A percentile compares a stretch with the other conserved stretches of the same genome.
Conservation (phyloP, 805 yeast species). For the Pichia ethanolica region DNA sequence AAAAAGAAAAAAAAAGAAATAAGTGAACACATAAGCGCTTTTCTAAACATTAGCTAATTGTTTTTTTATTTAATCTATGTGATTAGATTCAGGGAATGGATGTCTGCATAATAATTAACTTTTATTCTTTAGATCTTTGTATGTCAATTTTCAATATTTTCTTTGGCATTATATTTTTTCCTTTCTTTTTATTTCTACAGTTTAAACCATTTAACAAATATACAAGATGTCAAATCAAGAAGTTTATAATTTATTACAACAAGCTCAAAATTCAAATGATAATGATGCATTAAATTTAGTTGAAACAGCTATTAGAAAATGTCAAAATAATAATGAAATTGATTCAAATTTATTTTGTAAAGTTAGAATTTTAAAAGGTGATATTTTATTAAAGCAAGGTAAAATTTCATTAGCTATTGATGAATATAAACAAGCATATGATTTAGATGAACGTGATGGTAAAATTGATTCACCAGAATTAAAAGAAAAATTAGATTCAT, state of each 20-base stretch:
- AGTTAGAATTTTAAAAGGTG: slow-evolving; percentile 29
- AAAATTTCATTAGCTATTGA: slow-evolving; percentile 20
- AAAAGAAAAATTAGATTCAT: slow-evolving; percentile 20
- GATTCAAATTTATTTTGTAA: slow-evolving; percentile 24
- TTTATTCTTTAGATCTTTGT: too few relatives aligned
- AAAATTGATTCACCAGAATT: slow-evolving; percentile 26
- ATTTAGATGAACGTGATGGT: slow-evolving; percentile 28
- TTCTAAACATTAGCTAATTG: too few relatives aligned
- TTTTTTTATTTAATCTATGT: too few relatives aligned
- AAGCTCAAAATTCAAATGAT: slow-evolving; percentile 11
- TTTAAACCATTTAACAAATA: too few relatives aligned
- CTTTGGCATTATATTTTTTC: too few relatives aligned
- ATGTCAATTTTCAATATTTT: too few relatives aligned
- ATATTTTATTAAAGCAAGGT: slow-evolving; percentile 19
- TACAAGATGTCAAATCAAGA: slow-evolving; percentile 9
- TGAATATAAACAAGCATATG: slow-evolving; percentile 24
- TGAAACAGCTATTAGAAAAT: slow-evolving; percentile 2
- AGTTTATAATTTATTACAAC: slow-evolving; percentile 17
- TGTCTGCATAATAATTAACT: too few relatives aligned
- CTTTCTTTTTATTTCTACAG: too few relatives aligned
- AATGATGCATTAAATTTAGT: slow-evolving; percentile 6
- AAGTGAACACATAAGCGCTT: too few relatives aligned
- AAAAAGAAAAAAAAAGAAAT: too few relatives aligned
- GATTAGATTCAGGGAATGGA: too few relatives aligned
- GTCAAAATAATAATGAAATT: slow-evolving; percentile 13